Conservation (phyloP, 768 basidiomycete species). For the Austroboletus eburneus region DNA sequence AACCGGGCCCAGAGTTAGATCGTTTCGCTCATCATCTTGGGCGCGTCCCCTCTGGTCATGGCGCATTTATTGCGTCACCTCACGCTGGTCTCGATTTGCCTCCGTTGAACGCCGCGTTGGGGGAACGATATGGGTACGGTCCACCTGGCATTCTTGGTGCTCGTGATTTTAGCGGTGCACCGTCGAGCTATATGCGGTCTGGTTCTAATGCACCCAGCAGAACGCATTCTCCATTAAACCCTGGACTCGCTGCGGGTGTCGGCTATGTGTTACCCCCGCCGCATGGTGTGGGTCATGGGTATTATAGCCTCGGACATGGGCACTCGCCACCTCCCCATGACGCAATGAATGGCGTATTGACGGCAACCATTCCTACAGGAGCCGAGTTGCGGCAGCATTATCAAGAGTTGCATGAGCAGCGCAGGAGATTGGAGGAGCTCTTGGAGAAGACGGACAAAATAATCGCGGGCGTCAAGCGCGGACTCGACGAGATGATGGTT, state of each 20-base stretch:
- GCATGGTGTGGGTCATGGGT: slow-evolving; percentile 34
- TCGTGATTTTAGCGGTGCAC: slow-evolving; percentile 36
- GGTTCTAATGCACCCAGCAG: slow-evolving; percentile 65
- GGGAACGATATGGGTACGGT: slow-evolving; percentile 37
- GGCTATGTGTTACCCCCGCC: slow-evolving; percentile 42
- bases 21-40: slow-evolving; percentile 34
- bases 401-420: slow-evolving; percentile 56
- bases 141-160: slow-evolving; percentile 29
- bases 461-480: slow-evolving; percentile 67
- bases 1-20: slow-evolving; percentile 28
- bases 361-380: slow-evolving; percentile 39
- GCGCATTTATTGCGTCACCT: slow-evolving; percentile 33
- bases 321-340: slow-evolving; percentile 34
- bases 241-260: slow-evolving; percentile 36
- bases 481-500: slow-evolving; percentile 69
- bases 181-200: slow-evolving; percentile 58
- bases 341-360: slow-evolving; percentile 25
- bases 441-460: slow-evolving; percentile 69
- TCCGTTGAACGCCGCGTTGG: slow-evolving; percentile 45
- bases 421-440: slow-evolving; percentile 67
- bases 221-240: slow-evolving; percentile 67
- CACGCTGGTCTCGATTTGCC: slow-evolving; percentile 60
- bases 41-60: slow-evolving; percentile 33
- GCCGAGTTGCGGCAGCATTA: slow-evolving; percentile 73
- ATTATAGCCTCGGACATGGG: slow-evolving; percentile 36